phyloP scores from a whole-genome alignment of 139 green algal species.

The Micromonas pusilla region DNA sequence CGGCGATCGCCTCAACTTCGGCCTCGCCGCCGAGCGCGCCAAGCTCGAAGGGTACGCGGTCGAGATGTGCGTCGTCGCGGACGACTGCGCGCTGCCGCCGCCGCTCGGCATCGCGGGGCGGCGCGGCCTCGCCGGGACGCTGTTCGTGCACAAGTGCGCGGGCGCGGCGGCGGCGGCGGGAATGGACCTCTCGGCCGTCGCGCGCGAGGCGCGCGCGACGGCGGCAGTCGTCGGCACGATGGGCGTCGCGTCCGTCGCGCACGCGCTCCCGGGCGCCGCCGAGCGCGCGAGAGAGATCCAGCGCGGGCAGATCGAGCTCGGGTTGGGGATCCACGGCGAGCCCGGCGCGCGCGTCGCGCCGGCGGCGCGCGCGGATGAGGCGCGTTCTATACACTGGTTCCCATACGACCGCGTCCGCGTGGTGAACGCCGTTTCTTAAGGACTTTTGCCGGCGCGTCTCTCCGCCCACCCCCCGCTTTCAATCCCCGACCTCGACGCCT shows the following conservation, averaged over 20 bases:
- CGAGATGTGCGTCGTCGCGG: conserved; percentile 46
- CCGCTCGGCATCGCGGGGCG: conserved; percentile 49
- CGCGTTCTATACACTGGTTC: no score
- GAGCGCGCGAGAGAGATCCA: not conserved
- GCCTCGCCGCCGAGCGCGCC: conserved; percentile 73
- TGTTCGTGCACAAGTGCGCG: conserved; percentile 79
- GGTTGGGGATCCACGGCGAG: conserved; percentile 84
- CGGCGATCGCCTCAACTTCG: conserved; percentile 87
- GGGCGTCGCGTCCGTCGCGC: not conserved
- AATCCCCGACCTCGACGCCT: no score
- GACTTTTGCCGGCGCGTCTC: no score
- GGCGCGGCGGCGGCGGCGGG: conserved; percentile 63
- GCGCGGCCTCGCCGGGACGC: conserved; percentile 73
- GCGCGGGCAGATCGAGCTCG: conserved; percentile 52
- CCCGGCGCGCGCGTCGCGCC: conserved; percentile 47
- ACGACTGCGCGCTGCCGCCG: conserved; percentile 68
- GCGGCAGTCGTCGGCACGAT: conserved; percentile 7
- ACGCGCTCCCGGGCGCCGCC: not conserved
- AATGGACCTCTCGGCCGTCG: conserved; percentile 48
- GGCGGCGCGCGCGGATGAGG: conserved; percentile 19
- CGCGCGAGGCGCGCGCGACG: not conserved
- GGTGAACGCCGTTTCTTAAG: no score
- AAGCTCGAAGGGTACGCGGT: conserved; percentile 37
- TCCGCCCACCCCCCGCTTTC: no score
- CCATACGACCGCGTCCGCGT: no score